phyloP scores from a whole-genome alignment of 768 basidiomycete genomes.

The Dacryopinax spathularia region DNA sequence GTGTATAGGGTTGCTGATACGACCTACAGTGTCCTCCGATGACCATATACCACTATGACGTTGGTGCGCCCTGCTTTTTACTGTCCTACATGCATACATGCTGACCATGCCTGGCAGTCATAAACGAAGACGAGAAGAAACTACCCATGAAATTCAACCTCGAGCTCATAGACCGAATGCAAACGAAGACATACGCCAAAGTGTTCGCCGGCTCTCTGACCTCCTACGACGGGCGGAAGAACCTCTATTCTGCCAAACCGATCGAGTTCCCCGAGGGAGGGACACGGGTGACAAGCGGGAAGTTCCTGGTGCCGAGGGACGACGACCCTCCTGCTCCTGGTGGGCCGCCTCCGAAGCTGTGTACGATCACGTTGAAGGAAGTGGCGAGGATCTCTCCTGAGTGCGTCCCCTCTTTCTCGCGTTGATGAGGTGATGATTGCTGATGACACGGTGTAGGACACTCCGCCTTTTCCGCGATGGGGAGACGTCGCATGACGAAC shows the following conservation, averaged over 20 bases:
- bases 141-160: slow-evolving; percentile 55
- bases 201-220: slow-evolving; percentile 52
- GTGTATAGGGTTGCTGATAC: neutral
- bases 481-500: slow-evolving; percentile 51
- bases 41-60: slow-evolving; percentile 27
- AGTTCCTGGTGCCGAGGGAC: slow-evolving; percentile 50
- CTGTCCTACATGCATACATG: neutral
- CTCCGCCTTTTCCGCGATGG: slow-evolving; percentile 50
- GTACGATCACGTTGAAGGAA: slow-evolving; percentile 46
- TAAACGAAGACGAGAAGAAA: slow-evolving; percentile 51
- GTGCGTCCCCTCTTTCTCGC: slow-evolving; percentile 20
- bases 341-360: slow-evolving; percentile 37
- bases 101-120: slow-evolving; percentile 31
- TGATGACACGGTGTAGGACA: slow-evolving; percentile 30
- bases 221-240: slow-evolving; percentile 71
- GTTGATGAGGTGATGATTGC: neutral
- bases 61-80: slow-evolving; percentile 21
- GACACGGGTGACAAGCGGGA: slow-evolving; percentile 34
- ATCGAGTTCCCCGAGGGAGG: slow-evolving; percentile 43
- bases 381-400: slow-evolving; percentile 48
- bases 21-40: neutral
- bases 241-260: slow-evolving; percentile 47
- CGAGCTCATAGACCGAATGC: slow-evolving; percentile 51
- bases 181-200: slow-evolving; percentile 35
- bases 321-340: slow-evolving; percentile 23